Base-by-base conservation (phyloP, 371 early-diverging fungal species). In the Apophysomyces ossiformis region DNA sequence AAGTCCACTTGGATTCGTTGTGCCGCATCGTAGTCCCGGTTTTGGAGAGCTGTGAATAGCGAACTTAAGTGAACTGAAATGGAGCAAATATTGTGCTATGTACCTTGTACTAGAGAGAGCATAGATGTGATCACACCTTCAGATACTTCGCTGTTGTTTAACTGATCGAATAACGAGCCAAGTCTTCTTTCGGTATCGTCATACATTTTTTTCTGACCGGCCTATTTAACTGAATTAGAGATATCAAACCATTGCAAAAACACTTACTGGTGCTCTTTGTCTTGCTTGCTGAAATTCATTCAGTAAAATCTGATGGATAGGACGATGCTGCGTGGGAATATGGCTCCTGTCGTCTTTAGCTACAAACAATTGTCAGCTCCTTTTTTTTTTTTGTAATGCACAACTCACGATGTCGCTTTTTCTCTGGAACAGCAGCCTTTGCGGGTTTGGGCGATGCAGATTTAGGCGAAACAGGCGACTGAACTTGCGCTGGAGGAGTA, bases 301-400 rank as follows among this genome's bases (percentile, higher is more conserved):
- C 18, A 69, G 58, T 15, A 91, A 79, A 1, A 81, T 74, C 36
- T 67, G 64, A 38, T 77, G 83, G 15, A 90, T 78, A 7, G 87
- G 83, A 73, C 85, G 87, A 57, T 92, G 88, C 37, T 80, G 81
- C 6, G 85, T 73, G 15, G 92, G 89, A 43, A 95, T 89, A 69
- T 92, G 93, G n/a, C 87, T 82, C 56, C 93, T 86, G 71, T 95
- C 95, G 5, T 93, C 93, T 6, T 79, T 74, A 36, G 90, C 90
- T 90, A 57, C n/a, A 65, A 47, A 63, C 8, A 56, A 16, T 7
- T 4, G 32, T 58, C 15, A 47, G 18, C 8, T 60, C 50, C 9
- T 12, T 39, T 21, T 45, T 39, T 21, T 45, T 26, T 3, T 21
- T 16, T 21, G 0, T n/a, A 0, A 15, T 13, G n/a, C 13, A 45